These are phyloP conservation scores for Nicotiana knightiana DNA, from an alignment of 257 asterid species.

Conservation along the genomic window DNA sequence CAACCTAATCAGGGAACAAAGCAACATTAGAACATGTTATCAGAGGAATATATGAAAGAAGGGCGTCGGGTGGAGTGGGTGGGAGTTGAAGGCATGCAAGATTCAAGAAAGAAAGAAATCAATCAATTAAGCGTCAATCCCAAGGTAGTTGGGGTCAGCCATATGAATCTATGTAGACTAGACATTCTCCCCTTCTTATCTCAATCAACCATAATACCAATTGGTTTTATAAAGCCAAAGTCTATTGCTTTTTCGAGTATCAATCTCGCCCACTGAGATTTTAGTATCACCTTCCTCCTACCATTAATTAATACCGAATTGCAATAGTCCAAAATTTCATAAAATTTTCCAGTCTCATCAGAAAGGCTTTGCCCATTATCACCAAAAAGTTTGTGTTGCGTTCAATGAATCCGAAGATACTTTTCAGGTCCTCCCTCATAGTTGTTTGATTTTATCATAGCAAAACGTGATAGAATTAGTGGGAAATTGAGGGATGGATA, in stretches of 20 bases:
- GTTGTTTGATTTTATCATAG: not conserved
- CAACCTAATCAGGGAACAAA: slow-evolving; percentile 49
- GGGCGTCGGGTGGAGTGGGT: not conserved
- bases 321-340: not conserved
- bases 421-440: not conserved
- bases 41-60: slow-evolving; percentile 6
- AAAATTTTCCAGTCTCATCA: not conserved
- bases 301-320: not conserved
- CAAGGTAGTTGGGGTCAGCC: not conserved
- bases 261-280: not conserved
- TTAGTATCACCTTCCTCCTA: not conserved
- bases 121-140: not conserved
- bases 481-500: not conserved
- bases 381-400: not conserved
- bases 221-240: not conserved
- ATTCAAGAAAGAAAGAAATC: not conserved
- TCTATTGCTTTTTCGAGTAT: not conserved
- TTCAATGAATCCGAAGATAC: not conserved
- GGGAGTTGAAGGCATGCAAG: not conserved
- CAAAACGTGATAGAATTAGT: not conserved
- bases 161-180: not conserved
- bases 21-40: slow-evolving; percentile 7
- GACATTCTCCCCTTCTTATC: not conserved
- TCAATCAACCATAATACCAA: not conserved
- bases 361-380: not conserved